Evolutionary conservation across 1,139 yeast genomes (phyloP).

Genomic region (Yamadazyma atlantica): DNA sequence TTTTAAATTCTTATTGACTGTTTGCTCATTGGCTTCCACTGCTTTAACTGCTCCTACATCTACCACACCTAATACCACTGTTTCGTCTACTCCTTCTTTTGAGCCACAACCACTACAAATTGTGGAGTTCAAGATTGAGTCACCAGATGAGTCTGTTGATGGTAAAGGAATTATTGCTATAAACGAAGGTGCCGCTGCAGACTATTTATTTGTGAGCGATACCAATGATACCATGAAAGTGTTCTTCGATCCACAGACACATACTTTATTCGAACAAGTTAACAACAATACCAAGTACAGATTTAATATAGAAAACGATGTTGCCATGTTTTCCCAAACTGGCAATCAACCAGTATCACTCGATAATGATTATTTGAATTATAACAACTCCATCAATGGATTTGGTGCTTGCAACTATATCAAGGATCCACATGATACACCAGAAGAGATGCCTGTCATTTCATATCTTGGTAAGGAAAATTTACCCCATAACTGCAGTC

Average conservation of each 20-base stretch:
- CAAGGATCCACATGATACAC: conserved; percentile 2
- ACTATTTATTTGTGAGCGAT: background rate
- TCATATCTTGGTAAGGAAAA: background rate
- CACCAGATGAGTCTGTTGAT: background rate
- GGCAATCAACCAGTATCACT: conserved; percentile 3
- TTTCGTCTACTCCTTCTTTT: background rate
- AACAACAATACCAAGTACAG: conserved; percentile 1
- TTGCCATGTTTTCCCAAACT: conserved; percentile 1
- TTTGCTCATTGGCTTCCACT: background rate
- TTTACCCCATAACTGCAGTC: conserved; percentile 3
- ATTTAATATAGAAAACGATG: conserved; percentile 2
- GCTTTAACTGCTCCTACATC: background rate
- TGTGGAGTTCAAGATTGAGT: conserved; percentile 3
- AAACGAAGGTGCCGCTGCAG: conserved; percentile 1
- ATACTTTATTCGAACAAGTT: conserved; percentile 1
- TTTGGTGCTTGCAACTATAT: conserved; percentile 4
- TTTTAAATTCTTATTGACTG: background rate
- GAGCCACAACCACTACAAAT: conserved; percentile 2
- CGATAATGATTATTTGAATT: conserved; percentile 3
- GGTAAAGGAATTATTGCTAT: conserved; percentile 1
- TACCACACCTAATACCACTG: background rate
- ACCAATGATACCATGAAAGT: conserved; percentile 1
- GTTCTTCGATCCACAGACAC: conserved; percentile 3
- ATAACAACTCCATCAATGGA: background rate
- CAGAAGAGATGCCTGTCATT: conserved; percentile 1